These are phyloP conservation scores for Eucalyptus tenuipes DNA, from an alignment of 345 rosid genomes.

Conservation along the genomic window DNA sequence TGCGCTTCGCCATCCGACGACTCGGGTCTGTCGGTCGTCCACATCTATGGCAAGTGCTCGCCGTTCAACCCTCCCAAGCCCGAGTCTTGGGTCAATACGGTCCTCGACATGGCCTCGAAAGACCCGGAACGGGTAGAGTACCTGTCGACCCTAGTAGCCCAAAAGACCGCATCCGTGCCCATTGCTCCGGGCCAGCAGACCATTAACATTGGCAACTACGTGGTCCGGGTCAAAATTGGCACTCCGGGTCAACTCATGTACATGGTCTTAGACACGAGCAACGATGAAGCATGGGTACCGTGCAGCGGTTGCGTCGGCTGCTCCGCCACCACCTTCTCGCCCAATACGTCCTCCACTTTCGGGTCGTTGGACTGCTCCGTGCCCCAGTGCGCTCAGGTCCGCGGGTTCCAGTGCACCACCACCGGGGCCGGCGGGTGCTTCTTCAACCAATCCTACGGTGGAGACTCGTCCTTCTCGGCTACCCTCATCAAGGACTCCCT, in stretches of 20 bases:
- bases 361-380: conserved; percentile 51
- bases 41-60: conserved; percentile 67
- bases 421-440: conserved; percentile 31
- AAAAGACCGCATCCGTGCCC: conserved; percentile 40
- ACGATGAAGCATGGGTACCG: conserved; percentile 66
- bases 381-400: conserved; percentile 55
- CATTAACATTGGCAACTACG: conserved; percentile 43
- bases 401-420: conserved; percentile 59
- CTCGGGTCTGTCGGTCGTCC: conserved; percentile 51
- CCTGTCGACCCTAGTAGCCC: conserved; percentile 38
- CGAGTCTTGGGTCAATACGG: conserved; percentile 34
- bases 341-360: conserved; percentile 44
- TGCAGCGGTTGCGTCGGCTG: conserved; percentile 67
- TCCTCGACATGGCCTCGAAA: conserved; percentile 59
- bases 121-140: conserved; percentile 53
- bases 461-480: conserved; percentile 67
- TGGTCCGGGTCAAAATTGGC: conserved; percentile 61
- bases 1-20: conserved; percentile 26
- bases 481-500: conserved; percentile 50
- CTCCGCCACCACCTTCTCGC: conserved; percentile 32
- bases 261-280: conserved; percentile 83
- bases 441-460: conserved; percentile 82
- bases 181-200: conserved; percentile 53
- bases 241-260: conserved; percentile 69
- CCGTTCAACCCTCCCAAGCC: conserved; percentile 48